Conservation (phyloP, 805 yeast genomes). For the Ogataea kodamae region DNA sequence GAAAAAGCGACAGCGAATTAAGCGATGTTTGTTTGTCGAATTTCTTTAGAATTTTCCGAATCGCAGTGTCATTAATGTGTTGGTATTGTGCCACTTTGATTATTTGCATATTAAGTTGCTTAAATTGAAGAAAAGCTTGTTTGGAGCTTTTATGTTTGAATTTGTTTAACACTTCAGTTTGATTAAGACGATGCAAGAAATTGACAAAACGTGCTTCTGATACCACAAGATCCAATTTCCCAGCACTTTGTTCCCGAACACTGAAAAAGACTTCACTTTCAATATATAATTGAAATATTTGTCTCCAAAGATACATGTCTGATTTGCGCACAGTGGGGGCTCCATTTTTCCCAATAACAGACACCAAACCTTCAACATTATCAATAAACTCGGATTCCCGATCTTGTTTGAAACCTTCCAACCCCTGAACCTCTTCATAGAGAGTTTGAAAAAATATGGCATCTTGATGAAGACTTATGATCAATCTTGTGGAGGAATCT, state of each 20-base stretch:
- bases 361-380: slow-evolving; percentile 42
- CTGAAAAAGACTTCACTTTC: slow-evolving; percentile 63
- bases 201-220: slow-evolving; percentile 41
- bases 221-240: slow-evolving; percentile 44
- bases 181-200: slow-evolving; percentile 40
- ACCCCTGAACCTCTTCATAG: slow-evolving; percentile 47
- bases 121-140: slow-evolving; percentile 46
- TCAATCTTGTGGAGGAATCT: slow-evolving; percentile 22
- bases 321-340: slow-evolving; percentile 41
- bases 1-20: slow-evolving; percentile 44
- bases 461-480: slow-evolving; percentile 50
- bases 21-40: slow-evolving; percentile 70
- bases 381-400: slow-evolving; percentile 42
- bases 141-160: slow-evolving; percentile 47
- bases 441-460: slow-evolving; percentile 57
- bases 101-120: slow-evolving; percentile 50
- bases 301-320: slow-evolving; percentile 69
- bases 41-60: slow-evolving; percentile 66
- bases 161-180: slow-evolving; percentile 34
- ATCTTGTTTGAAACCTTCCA: slow-evolving; percentile 41
- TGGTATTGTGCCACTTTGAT: slow-evolving; percentile 59
- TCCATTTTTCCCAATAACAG: slow-evolving; percentile 36
- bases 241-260: slow-evolving; percentile 39
- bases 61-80: slow-evolving; percentile 58
- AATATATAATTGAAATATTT: slow-evolving; percentile 59